Percentiles rank a stretch among this genome's conserved stretches.
phyloP scores from a whole-genome alignment of 2,329 filamentous ascomycete species.

The Fusarium bactridioides region DNA sequence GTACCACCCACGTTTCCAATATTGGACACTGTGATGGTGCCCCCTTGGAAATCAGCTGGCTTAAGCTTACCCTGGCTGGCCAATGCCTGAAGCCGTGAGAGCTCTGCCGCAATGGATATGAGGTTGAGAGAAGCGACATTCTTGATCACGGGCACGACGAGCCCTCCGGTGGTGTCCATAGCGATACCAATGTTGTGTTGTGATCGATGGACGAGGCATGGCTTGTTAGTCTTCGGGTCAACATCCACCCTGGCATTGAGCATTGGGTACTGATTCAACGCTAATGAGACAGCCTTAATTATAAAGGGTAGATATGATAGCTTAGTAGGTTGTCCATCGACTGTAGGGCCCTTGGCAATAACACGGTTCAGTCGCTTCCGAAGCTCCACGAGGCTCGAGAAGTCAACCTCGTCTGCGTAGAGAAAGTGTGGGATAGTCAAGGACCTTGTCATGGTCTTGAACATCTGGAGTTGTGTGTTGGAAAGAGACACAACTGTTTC shows the following conservation, averaged over 20 bases:
- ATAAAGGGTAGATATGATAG: constrained; percentile 94
- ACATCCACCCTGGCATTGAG: constrained; percentile 86
- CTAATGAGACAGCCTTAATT: constrained; percentile 91
- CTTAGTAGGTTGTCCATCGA: constrained; percentile 64
- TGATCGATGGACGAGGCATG: constrained; percentile 77
- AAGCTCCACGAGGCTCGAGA: constrained; percentile 76
- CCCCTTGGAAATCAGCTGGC: constrained; percentile 78
- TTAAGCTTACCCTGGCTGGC: constrained; percentile 79
- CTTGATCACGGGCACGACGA: constrained; percentile 91
- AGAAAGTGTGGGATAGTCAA: constrained; percentile 94
- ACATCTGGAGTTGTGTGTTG: constrained; percentile 89
- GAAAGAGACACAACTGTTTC: constrained; percentile 78
- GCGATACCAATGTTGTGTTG: constrained; percentile 96
- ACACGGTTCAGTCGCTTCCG: constrained; percentile 77
- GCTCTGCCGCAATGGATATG: constrained; percentile 77
- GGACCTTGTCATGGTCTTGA: constrained; percentile 95
- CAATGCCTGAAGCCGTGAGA: constrained; percentile 75
- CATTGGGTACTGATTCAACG: constrained; percentile 81
- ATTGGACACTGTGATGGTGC: constrained; percentile 95
- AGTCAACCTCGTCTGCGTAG: constrained; percentile 89
- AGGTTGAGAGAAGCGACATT: constrained; percentile 82
- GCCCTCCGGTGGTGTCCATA: constrained; percentile 88
- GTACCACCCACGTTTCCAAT: constrained; percentile 95
- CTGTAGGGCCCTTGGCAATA: constrained; percentile 53
- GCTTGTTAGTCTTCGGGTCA: constrained; percentile 65